A percentile compares a stretch with the other conserved stretches of the same genome.
phyloP scores from a whole-genome alignment of 208 protist genomes.

The Leishmania major region DNA sequence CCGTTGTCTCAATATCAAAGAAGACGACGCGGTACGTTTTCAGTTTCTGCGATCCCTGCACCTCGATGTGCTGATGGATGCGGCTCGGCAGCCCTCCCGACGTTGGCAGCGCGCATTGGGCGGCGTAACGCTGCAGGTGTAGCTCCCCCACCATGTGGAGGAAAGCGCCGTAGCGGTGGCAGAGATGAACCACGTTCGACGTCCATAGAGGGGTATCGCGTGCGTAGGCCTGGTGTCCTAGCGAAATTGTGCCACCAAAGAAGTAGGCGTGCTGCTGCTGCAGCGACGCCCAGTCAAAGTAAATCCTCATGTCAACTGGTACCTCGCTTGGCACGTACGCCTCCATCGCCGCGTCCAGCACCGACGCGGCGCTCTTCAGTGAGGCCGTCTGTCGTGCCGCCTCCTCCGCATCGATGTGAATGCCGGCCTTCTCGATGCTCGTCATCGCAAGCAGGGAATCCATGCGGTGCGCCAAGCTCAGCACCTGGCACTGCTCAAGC shows the following conservation, averaged over 20 bases:
- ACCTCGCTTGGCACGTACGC: constrained; percentile 70
- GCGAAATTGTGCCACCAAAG: constrained; percentile 69
- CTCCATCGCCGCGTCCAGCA: constrained; percentile 61
- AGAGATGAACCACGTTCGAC: constrained; percentile 81
- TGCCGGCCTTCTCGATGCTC: constrained; percentile 68
- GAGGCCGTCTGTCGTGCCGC: constrained; percentile 56
- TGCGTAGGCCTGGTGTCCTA: constrained; percentile 38
- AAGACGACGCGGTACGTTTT: constrained; percentile 60
- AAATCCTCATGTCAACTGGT: constrained; percentile 59
- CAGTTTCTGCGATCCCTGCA: constrained; percentile 26
- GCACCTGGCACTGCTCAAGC: constrained; percentile 56
- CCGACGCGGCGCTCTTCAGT: constrained; percentile 46
- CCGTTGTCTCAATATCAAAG: constrained; percentile 90
- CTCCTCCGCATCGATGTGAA: constrained; percentile 74
- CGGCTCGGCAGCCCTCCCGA: constrained; percentile 33
- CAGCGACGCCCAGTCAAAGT: constrained; percentile 83
- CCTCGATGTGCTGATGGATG: constrained; percentile 41
- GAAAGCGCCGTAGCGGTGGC: constrained; percentile 66
- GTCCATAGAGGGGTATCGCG: constrained; percentile 59
- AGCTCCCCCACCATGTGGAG: constrained; percentile 49
- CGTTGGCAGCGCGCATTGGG: constrained; percentile 39
- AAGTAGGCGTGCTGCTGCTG: constrained; percentile 75
- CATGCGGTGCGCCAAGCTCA: constrained; percentile 79
- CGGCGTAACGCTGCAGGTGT: constrained; percentile 81
- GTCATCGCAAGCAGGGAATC: constrained; percentile 82